Percentiles rank a stretch among this genome's conserved stretches.
Conservation (phyloP, 2,329 filamentous ascomycete species). For the Scedosporium minutisporum region DNA sequence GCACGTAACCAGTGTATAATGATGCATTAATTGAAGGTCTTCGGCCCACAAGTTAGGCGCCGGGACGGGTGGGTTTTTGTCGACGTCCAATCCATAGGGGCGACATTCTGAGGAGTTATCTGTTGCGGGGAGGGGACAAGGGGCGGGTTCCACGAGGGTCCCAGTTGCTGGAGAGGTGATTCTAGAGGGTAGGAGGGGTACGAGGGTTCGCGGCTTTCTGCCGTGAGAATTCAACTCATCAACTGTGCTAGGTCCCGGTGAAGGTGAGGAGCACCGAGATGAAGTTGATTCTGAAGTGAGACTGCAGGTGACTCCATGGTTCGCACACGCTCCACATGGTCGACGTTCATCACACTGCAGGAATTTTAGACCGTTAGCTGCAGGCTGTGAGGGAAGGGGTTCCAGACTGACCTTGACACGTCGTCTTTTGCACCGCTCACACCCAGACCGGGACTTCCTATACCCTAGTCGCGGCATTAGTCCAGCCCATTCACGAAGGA, state of each 20-base stretch:
- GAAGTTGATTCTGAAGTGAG: constrained; percentile 12
- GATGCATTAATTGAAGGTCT: constrained; percentile 27
- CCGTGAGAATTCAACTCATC: constrained; percentile 10
- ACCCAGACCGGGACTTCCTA: constrained; percentile 25
- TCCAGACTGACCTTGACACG: constrained; percentile 22
- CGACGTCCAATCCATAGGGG: not conserved
- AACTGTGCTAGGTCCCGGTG: constrained; percentile 13
- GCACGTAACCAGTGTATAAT: constrained; percentile 21
- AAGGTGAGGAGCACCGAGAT: constrained; percentile 7
- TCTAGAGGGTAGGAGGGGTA: not conserved
- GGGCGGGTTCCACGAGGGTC: no score
- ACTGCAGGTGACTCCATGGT: constrained; percentile 25
- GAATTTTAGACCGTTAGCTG: not conserved
- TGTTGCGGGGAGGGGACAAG: not conserved
- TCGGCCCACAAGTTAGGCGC: constrained; percentile 19
- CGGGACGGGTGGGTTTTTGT: constrained; percentile 9
- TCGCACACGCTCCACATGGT: constrained; percentile 26
- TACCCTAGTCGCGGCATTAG: constrained; percentile 21
- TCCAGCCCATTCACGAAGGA: not conserved
- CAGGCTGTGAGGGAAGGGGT: not conserved
- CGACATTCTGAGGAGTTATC: not conserved
- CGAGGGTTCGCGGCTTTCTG: not conserved
- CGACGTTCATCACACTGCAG: constrained; percentile 26
- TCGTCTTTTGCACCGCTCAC: constrained; percentile 24
- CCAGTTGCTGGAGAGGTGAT: not conserved